Conservation (phyloP, 108 stramenopile genomes). For the Skeletonema potamos region DNA sequence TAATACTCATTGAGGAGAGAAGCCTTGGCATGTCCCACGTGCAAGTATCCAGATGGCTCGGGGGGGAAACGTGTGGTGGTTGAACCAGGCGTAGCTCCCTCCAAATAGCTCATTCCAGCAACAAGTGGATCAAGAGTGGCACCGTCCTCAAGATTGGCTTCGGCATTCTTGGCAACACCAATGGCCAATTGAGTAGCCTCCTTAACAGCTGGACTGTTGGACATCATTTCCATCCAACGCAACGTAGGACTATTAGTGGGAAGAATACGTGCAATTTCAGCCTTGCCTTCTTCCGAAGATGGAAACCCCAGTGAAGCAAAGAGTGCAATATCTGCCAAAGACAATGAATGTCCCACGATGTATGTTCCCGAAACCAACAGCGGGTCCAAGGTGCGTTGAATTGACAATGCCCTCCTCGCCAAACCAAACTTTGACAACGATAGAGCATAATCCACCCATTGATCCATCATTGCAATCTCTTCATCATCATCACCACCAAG, state of each 20-base stretch:
- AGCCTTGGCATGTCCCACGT: constrained; percentile 99
- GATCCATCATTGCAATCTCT: constrained; percentile 65
- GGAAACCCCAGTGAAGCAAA: constrained; percentile 80
- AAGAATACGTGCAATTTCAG: constrained; percentile 18
- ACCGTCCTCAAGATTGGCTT: constrained; percentile 49
- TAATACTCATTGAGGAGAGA: constrained; percentile 98
- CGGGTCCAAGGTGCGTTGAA: constrained; percentile 72
- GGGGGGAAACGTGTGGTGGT: constrained; percentile 97
- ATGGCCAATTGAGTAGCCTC: constrained; percentile 79
- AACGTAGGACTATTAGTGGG: constrained; percentile 28
- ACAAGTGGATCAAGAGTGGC: constrained; percentile 58
- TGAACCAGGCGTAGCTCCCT: constrained; percentile 90
- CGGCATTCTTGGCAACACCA: constrained; percentile 61
- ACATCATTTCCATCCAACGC: constrained; percentile 83
- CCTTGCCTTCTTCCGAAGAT: constrained; percentile 41
- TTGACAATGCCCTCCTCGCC: constrained; percentile 52
- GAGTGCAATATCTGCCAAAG: constrained; percentile 91
- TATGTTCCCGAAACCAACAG: constrained; percentile 63
- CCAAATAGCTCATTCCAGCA: constrained; percentile 74
- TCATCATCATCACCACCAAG: constrained; percentile 20
- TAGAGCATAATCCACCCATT: constrained; percentile 91
- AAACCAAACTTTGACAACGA: constrained; percentile 56
- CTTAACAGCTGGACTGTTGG: constrained; percentile 60
- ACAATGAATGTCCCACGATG: constrained; percentile 69
- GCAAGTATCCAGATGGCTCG: constrained; percentile 98